Conservation (phyloP, 805 yeast species). For the Ogataea trehalophila region DNA sequence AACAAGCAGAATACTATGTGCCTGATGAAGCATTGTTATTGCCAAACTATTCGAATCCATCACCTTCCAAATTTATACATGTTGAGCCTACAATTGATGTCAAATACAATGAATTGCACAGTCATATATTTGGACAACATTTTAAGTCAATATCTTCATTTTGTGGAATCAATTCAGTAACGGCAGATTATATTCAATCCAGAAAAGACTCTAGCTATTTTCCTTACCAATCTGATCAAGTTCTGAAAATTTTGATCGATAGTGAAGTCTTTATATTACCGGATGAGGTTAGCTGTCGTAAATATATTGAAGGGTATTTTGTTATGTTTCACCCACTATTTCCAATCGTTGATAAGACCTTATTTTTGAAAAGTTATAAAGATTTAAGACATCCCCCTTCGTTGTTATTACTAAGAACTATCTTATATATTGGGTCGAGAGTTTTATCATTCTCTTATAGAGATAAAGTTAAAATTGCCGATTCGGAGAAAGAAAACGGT, state of each 20-base stretch:
- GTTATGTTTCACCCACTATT: slow-evolving; percentile 59
- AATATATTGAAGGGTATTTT: slow-evolving; percentile 55
- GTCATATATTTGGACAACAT: background rate
- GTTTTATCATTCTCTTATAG: background rate
- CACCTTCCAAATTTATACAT: background rate
- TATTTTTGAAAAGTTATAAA: slow-evolving; percentile 47
- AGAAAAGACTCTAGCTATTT: background rate
- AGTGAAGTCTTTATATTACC: slow-evolving; percentile 46
- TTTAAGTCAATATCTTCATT: background rate
- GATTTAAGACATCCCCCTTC: slow-evolving; percentile 4
- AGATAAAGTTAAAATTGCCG: slow-evolving; percentile 19
- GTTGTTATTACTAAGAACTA: slow-evolving; percentile 1
- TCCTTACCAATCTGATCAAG: background rate
- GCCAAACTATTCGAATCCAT: background rate
- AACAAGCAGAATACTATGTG: too few species aligned
- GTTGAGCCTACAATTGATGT: background rate
- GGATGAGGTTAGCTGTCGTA: slow-evolving; percentile 49
- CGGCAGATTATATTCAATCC: background rate
- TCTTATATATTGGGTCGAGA: slow-evolving; percentile 4
- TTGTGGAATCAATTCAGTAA: background rate
- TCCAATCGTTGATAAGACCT: slow-evolving; percentile 59
- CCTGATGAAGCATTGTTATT: background rate
- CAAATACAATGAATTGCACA: background rate
- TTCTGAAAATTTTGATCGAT: background rate
- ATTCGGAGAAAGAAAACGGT: background rate